Base-by-base conservation (phyloP, 768 basidiomycete species). In the Mycena crocata region DNA sequence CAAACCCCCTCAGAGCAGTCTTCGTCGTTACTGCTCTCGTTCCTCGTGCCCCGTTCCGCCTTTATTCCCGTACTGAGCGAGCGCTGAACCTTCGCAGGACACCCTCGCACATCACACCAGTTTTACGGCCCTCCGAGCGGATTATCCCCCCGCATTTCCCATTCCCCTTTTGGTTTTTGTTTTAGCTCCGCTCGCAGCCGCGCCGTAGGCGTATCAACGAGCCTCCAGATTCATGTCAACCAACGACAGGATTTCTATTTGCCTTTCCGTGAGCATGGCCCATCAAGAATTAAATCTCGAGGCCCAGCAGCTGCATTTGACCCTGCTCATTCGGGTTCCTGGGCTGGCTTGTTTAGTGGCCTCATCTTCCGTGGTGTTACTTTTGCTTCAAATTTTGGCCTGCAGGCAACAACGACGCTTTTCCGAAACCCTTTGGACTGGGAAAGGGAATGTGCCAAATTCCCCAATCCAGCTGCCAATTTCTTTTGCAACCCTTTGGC, bases 401-500 rank as follows among this genome's bases (percentile, higher is more conserved):
- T 40, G 2, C 23, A 40, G 42, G 37, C 57, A 1, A 3, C 42
- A 2, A 44, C 19, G 9, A 58, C 57, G 1, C 26, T 35, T 15
- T 58, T 58, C 23, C 9, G n/a, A 1, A 30, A 10, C 26, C 26
- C 24, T 7, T 5, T 37, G 14, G 58, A 37, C 10, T 60, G 46
- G 46, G 13, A 37, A 7, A 8, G 7, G 3, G 58, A 28, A 9
- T 28, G 31, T 3, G 23, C 40, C 1, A 52, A 44, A 24, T 45
- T 17, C 24, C 19, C 39, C 15, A 28, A 21, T 2, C 7, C 30
- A 2, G 23, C 31, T 8, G 30, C 40, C 3, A 3, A 8, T 21
- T 62, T 52, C 57, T 62, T 62, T 32, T 52, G 60, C 46, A 62
- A 62, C 14, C 40, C 39, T 1, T 44, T 24, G 15, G 61, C 61